phyloP scores from a whole-genome alignment of 176 grass and related monocot species.

The Rhipidocladum racemiflorum region DNA sequence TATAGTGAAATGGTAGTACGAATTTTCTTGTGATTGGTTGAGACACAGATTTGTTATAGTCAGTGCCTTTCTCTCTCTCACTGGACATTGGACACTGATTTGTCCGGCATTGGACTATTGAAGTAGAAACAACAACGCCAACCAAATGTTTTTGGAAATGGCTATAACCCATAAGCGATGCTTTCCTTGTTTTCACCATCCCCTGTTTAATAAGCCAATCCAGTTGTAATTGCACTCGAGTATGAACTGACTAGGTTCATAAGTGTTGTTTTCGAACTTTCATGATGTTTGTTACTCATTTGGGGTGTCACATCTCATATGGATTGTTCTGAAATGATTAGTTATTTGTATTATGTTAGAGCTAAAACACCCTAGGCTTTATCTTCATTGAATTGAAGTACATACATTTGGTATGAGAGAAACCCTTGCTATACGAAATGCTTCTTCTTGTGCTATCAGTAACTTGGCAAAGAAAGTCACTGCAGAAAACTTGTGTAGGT shows the following conservation, averaged over 20 bases:
- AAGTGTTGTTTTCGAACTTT: not conserved
- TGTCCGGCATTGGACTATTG: not conserved
- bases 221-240: not conserved
- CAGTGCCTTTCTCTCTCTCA: not conserved
- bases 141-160: not conserved
- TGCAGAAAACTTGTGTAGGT: not conserved
- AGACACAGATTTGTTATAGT: not conserved
- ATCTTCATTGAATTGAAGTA: not conserved
- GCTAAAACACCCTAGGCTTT: not conserved
- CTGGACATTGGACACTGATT: not conserved
- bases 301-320: not conserved
- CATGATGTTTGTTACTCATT: not conserved
- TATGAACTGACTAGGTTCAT: not conserved
- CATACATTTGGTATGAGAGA: not conserved
- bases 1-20: not conserved
- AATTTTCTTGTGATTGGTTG: not conserved
- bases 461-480: not conserved
- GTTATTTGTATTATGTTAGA: not conserved
- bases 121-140: not conserved
- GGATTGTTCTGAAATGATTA: constrained; percentile 15
- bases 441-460: not conserved
- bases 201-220: not conserved
- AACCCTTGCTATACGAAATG: not conserved
- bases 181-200: not conserved
- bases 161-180: not conserved